Percentiles rank a stretch among this genome's conserved stretches.
Conservation (phyloP, 2,329 filamentous ascomycete genomes). For the Colletotrichum lentis region DNA sequence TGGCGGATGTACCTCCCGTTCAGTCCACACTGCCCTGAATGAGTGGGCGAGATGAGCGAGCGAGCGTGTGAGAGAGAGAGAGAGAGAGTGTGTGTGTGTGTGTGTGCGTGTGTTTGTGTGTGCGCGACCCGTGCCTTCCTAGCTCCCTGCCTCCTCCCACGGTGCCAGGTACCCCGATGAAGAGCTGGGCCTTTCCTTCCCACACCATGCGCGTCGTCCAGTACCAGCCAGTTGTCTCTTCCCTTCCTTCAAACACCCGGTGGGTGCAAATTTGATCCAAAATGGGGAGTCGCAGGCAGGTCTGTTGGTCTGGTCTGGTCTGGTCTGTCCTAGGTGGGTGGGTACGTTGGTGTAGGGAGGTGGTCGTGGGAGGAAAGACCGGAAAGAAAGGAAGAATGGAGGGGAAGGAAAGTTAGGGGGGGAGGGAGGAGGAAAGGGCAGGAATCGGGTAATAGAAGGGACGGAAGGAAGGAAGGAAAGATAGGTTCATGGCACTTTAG, state of each 20-base stretch:
- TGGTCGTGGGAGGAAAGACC: too few species aligned
- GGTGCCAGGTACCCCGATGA: conserved; percentile 14
- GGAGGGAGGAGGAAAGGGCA: too few species aligned
- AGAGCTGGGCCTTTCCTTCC: conserved; percentile 10
- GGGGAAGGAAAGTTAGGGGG: too few species aligned
- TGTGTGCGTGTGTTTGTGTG: too few species aligned
- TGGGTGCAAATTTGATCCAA: not conserved
- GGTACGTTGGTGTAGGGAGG: too few species aligned
- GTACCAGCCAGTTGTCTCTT: not conserved
- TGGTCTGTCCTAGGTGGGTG: too few species aligned
- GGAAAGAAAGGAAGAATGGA: too few species aligned
- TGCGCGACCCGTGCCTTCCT: not conserved
- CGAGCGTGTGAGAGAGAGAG: not conserved
- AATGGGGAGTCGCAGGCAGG: conserved; percentile 3
- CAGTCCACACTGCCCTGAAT: not conserved
- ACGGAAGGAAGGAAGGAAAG: not conserved
- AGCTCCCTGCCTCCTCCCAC: conserved; percentile 10
- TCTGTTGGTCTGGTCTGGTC: not conserved
- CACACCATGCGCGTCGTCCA: not conserved
- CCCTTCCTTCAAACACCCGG: not conserved
- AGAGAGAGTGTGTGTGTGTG: not conserved
- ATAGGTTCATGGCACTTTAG: not conserved
- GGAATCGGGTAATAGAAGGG: too few species aligned
- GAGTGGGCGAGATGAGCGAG: not conserved
- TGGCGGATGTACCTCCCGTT: conserved; percentile 13